Percentiles rank a stretch among this genome's conserved stretches.
phyloP scores from a whole-genome alignment of 129 eudicot species.

The Scalesia atractyloides region DNA sequence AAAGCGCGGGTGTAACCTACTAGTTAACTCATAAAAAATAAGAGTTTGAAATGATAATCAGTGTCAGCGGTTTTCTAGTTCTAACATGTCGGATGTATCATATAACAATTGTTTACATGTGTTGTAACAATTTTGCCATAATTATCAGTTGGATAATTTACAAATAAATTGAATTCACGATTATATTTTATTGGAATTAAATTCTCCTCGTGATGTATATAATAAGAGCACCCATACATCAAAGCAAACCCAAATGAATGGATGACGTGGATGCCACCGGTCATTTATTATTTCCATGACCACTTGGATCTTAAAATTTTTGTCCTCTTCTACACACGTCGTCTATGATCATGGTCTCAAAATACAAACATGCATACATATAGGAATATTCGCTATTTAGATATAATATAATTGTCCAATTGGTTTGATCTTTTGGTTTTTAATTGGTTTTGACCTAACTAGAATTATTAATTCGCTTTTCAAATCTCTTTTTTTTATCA shows the following conservation, averaged over 20 bases:
- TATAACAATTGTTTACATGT: background rate
- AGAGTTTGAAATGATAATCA: too few species aligned
- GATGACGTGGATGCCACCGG: conserved; percentile 30
- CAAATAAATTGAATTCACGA: background rate
- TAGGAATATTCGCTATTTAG: background rate
- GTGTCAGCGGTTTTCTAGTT: too few species aligned
- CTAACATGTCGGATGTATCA: background rate
- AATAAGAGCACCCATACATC: background rate
- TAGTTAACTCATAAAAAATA: too few species aligned
- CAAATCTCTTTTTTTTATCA: background rate
- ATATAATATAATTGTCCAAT: too few species aligned
- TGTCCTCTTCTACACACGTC: conserved; percentile 29
- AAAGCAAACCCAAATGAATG: conserved; percentile 32
- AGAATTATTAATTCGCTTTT: background rate
- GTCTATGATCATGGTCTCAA: background rate
- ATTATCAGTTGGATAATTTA: background rate
- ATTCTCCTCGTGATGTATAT: background rate
- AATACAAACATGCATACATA: background rate
- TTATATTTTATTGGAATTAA: background rate
- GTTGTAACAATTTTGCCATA: background rate
- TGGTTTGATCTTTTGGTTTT: too few species aligned
- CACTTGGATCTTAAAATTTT: background rate
- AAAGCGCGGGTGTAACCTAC: too few species aligned
- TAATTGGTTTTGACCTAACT: background rate
- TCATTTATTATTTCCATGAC: conserved; percentile 15